Base-by-base conservation (phyloP, 306 rosid genomes). In the Mimosa pudica region DNA sequence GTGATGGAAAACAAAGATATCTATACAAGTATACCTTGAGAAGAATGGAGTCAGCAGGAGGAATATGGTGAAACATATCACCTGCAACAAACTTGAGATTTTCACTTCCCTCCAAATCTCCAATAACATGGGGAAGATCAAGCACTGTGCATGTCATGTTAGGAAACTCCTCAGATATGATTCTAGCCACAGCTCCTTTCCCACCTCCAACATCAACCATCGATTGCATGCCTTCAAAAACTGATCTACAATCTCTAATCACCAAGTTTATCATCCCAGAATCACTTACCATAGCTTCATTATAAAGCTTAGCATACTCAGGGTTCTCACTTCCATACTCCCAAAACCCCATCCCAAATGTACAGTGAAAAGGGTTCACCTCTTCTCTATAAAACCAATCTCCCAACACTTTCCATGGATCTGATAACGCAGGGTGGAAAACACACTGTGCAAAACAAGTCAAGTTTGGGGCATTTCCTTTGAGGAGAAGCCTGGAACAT, bases 201-300 rank as follows among this genome's bases (percentile, higher is more conserved):
- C 74, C 57, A 11, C 74, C 74, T 12, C 74, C 74, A 45, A 46
- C 65, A 73, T 52, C 77, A 52, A 52, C 65, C 77, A 73, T 16
- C 13, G 82, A 65, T 35, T 68, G 38, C 64, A 84, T 46, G 4
- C 85, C 87, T 42, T 81, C 86, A 45, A 86, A 84, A 67, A 79
- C 77, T 8, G 51, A 70, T 45, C 64, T 81, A 80, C 67, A 81
- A 2, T 79, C 86, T 61, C 24, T 60, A 0, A 81, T 36, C 10
- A 75, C 86, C 84, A 81, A 64, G 76, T 79, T 81, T 84, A 79
- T 51, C 83, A 78, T 75, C 62, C 54, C 71, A 13, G 87, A 86
- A 78, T 81, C 85, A 65, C 82, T 71, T 1, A 75, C 69, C 84
- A 83, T 78, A 24, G 82, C 84, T 63, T 75, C 67, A n/a, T 75